phyloP scores from a whole-genome alignment of 805 yeast genomes.

The Komagataella kurtzmanii region DNA sequence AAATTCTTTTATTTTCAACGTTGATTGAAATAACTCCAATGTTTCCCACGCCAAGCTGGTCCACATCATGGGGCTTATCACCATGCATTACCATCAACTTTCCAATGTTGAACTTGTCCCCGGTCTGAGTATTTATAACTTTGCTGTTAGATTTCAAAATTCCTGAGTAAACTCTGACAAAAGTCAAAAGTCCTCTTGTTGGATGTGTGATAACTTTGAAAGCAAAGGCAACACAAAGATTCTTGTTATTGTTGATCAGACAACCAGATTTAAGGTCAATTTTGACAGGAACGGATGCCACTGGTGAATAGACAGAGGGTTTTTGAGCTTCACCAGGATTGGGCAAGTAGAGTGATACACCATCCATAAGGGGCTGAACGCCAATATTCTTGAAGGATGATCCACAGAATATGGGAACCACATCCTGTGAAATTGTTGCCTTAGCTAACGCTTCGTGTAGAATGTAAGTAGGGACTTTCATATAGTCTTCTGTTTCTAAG shows the following conservation, averaged over 20 bases:
- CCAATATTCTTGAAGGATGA: conserved; percentile 89
- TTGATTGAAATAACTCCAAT: conserved; percentile 83
- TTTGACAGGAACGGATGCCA: conserved; percentile 15
- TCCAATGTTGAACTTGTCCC: conserved; percentile 49
- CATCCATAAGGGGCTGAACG: conserved; percentile 87
- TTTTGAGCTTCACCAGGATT: conserved; percentile 54
- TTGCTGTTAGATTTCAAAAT: conserved; percentile 46
- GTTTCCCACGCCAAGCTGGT: conserved; percentile 54
- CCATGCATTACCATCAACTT: conserved; percentile 81
- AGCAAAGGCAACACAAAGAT: conserved; percentile 66
- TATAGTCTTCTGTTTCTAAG: conserved; percentile 62
- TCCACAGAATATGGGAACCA: conserved; percentile 83
- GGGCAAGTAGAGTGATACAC: conserved; percentile 66
- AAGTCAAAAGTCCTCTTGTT: conserved; percentile 70
- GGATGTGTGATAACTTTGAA: conserved; percentile 87
- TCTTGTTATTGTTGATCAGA: conserved; percentile 39
- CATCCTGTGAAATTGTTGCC: conserved; percentile 41
- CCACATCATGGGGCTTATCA: conserved; percentile 64
- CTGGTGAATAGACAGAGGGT: conserved; percentile 33
- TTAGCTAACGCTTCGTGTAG: conserved; percentile 49
- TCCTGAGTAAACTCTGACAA: conserved; percentile 83
- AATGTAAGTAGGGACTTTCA: conserved; percentile 40
- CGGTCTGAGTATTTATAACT: conserved; percentile 57
- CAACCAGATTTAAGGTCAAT: conserved; percentile 32
- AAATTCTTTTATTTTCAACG: conserved; percentile 35